Evolutionary conservation across 352 stramenopile species (phyloP), one percentile per base, ranked within the genome.

Genomic region (Phytophthora foliorum): DNA sequence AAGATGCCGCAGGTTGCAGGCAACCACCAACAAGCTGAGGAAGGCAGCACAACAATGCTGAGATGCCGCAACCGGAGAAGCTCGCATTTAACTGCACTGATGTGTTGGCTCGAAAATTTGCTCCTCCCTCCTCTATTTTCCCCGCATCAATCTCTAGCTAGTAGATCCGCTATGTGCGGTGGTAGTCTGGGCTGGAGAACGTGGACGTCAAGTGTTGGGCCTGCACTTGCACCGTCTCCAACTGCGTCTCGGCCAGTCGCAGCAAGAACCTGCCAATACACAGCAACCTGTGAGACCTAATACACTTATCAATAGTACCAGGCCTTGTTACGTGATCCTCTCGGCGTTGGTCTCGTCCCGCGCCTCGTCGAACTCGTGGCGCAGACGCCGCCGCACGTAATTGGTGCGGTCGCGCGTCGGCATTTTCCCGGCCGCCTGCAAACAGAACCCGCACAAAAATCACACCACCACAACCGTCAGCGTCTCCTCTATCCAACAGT

Each of bases 151-250:
- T n/a, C n/a, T n/a, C n/a, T n/a, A n/a, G n/a, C n/a, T n/a, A 34
- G n/a, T 45, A 6, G 10, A 36, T 29, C 1, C 4, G 53, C 46
- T 70, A 77, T 29, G 44, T 70, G 42, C 78, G 78, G 48, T 94
- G 86, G 59, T 92, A 94, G 57, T 89, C 64, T 4, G 84, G 84
- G 56, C 79, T 84, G 6, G 86, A 89, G 55, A 91, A 92, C 7
- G 81, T 87, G 19, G 58, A 68, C 6, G 69, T 65, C 42, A 92
- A 67, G 57, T 94, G 86, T 54, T 87, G 57, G 13, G 84, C 84
- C 59, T 94, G 86, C 42, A 94, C 79, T 60, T 89, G 48, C 38
- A 94, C 80, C 2, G 86, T 94, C 55, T 94, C 86, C 31, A 94
- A 62, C 79, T 94, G 86, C 13, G 86, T 93, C 59, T 93, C 83